phyloP scores from a whole-genome alignment of 225 moss, liverwort and hornwort genomes.

The Neckera pumila region DNA sequence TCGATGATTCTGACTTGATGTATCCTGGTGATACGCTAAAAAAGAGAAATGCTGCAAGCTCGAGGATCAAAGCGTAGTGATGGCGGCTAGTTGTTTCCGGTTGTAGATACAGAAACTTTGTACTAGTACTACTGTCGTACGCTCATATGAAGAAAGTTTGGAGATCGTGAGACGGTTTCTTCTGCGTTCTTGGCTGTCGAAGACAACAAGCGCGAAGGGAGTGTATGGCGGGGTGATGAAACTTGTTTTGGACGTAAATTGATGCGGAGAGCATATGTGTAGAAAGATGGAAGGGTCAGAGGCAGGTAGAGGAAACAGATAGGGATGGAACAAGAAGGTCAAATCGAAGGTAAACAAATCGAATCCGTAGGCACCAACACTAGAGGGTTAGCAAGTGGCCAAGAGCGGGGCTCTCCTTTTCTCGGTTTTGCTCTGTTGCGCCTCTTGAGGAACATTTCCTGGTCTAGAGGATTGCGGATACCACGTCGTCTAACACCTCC shows the following conservation, averaged over 20 bases:
- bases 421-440: constrained; percentile 29
- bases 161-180: neutral
- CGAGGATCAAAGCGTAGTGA: neutral
- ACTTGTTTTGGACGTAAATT: neutral
- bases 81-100: neutral
- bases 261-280: neutral
- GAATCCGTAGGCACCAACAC: constrained; percentile 14
- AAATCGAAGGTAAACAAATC: constrained; percentile 22
- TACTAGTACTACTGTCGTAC: neutral
- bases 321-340: constrained; percentile 31
- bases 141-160: neutral
- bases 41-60: neutral
- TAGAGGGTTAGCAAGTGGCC: constrained; percentile 4
- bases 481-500: constrained; percentile 16
- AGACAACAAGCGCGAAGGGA: neutral
- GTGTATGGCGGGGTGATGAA: neutral
- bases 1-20: neutral
- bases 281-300: constrained; percentile 30
- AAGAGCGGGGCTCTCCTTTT: constrained; percentile 12
- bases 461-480: constrained; percentile 30
- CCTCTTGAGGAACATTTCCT: constrained; percentile 20
- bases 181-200: neutral
- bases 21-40: neutral
- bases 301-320: constrained; percentile 16
- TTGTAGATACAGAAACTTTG: neutral